Evolutionary conservation across 768 basidiomycete genomes (phyloP), one percentile per base, ranked within the genome.

Genomic region (Russula sp.): DNA sequence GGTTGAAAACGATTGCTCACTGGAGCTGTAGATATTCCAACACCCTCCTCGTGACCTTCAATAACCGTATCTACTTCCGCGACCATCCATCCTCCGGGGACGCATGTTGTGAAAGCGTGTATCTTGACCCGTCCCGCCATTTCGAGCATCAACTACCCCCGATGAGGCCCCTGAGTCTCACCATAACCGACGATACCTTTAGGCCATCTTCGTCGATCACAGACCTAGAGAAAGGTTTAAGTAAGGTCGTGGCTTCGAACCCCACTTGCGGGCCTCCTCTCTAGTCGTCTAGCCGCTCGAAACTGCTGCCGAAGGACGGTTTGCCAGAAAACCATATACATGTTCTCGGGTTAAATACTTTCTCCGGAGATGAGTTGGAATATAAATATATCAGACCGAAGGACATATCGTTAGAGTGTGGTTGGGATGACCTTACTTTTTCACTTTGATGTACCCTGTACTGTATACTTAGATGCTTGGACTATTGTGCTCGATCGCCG

Each of bases 21-120:
- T 29, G n/a, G 13, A 7, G 7, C 29, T 38, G 20, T 14, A 58
- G 58, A 6, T 58, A 58, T 13, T 58, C 58, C 32, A 58, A 58
- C 49, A 50, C 58, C 10, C 39, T 58, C 35, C 18, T 58, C 16
- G 45, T 50, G 39, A 58, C 48, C 11, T 36, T 58, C 11, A 58
- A 58, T 20, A 58, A 58, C 14, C 48, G 58, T 3, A 58, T 58
- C 29, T 50, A 50, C 13, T 50, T 58, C 20, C 58, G 49, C 10
- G 48, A 58, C 32, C 57, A 42, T 11, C 39, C 5, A 5, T n/a
- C 32, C 10, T 32, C 8, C 3, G 29, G 2, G 47, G 20, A 16
- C 7, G 18, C 8, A 6, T 9, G 48, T 20, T 9, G 48, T 20
- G 7, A n/a, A 6, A 32, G 29, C 32, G 8, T 34, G 10, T 11